Percentiles rank a stretch among this genome's conserved stretches.
phyloP scores from a whole-genome alignment of 306 rosid genomes.

The Castanospermum australe region DNA sequence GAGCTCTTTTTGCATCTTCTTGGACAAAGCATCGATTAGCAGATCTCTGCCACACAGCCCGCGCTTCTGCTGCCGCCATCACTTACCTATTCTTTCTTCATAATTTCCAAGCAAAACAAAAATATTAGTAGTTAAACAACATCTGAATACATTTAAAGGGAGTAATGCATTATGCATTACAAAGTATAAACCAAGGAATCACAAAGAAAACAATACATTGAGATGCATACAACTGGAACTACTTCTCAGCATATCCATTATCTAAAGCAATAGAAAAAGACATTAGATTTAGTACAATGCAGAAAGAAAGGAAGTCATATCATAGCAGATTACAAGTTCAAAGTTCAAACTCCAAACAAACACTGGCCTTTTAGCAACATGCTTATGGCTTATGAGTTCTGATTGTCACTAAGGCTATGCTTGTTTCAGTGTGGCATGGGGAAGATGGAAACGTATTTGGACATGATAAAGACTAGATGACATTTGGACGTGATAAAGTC shows the following conservation, averaged over 20 bases:
- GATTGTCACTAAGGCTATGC: not conserved
- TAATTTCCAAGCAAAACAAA: slow-evolving; percentile 28
- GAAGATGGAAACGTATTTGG: not conserved
- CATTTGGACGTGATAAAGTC: not conserved
- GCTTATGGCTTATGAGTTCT: not conserved
- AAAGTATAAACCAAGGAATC: not conserved
- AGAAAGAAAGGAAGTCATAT: not conserved
- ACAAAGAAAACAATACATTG: not conserved
- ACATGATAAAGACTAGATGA: not conserved
- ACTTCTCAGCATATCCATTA: not conserved
- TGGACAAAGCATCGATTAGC: slow-evolving; percentile 93
- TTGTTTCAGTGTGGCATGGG: not conserved
- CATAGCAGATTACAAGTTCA: not conserved
- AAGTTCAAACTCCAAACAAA: not conserved
- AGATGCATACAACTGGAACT: not conserved
- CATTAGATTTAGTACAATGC: not conserved
- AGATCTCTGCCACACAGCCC: slow-evolving; percentile 91
- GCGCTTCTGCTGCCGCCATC: slow-evolving; percentile 95
- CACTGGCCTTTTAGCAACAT: not conserved
- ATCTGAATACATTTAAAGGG: not conserved
- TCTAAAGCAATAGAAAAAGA: not conserved
- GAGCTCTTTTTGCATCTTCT: slow-evolving; percentile 98
- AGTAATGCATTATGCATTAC: not conserved
- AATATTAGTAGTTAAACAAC: slow-evolving; percentile 4
- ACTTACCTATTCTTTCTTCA: slow-evolving; percentile 37